These are phyloP conservation scores for Amylostereum areolatum DNA, from an alignment of 1,284 basidiomycete species.

Conservation along the genomic window DNA sequence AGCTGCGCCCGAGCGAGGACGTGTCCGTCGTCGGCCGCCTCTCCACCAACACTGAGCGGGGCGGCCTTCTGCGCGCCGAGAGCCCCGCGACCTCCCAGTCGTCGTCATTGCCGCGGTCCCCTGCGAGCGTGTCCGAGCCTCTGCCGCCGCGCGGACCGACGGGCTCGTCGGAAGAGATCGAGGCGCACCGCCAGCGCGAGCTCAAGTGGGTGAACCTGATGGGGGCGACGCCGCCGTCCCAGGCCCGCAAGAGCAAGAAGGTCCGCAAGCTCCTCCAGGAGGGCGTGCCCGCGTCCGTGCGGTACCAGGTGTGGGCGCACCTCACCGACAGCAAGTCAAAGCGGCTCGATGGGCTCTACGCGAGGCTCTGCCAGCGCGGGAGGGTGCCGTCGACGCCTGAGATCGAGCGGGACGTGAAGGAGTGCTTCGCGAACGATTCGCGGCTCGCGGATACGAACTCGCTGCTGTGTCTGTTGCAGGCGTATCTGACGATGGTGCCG, in stretches of 20 bases:
- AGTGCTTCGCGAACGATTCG: constrained; percentile 46
- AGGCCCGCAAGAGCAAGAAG: constrained; percentile 79
- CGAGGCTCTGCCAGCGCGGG: constrained; percentile 55
- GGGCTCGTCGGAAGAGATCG: constrained; percentile 27
- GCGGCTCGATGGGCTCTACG: constrained; percentile 65
- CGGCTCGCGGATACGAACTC: constrained; percentile 51
- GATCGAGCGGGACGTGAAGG: constrained; percentile 57
- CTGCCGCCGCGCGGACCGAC: background rate
- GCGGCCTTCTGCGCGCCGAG: constrained; percentile 32
- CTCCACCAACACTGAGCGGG: constrained; percentile 24
- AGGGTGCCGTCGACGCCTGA: constrained; percentile 44
- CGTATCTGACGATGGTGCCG: constrained; percentile 77
- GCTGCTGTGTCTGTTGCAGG: constrained; percentile 56
- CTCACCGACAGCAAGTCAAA: constrained; percentile 71
- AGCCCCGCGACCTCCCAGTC: constrained; percentile 45
- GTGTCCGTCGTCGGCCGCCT: constrained; percentile 30
- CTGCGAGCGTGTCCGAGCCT: constrained; percentile 3
- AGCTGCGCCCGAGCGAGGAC: constrained; percentile 53
- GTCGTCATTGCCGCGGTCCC: constrained; percentile 20
- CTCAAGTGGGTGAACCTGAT: constrained; percentile 72
- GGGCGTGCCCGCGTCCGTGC: constrained; percentile 78
- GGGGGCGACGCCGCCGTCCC: constrained; percentile 52
- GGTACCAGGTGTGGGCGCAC: constrained; percentile 83
- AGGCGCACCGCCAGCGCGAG: constrained; percentile 72
- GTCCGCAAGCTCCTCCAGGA: constrained; percentile 76